Base-by-base conservation (phyloP, 2,329 filamentous ascomycete species). In the Amylocarpus encephaloides region DNA sequence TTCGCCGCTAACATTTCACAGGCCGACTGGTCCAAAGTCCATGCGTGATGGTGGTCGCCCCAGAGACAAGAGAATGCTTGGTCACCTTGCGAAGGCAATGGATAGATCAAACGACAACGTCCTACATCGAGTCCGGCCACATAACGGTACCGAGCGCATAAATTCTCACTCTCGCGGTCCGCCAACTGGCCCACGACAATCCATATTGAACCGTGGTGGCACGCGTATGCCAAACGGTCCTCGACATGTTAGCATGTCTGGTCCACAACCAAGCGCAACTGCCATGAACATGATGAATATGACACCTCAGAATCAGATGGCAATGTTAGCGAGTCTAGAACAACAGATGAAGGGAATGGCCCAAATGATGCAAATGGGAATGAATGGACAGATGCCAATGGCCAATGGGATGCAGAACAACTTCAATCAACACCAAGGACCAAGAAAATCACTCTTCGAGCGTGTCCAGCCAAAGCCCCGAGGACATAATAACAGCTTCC, bases 11-110 rank as follows among this genome's bases (percentile, higher is more conserved):
- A 79, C 71, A 51, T 36, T 38, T 30, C 29, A 52, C 63, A 96
- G 92, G 64, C 93, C 93, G 9, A 97, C 90, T 46, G 93, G 92
- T 50, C 93, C 93, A 15, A 93, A 91, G 67, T 90, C 91, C 32
- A 95, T 97, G 90, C 86, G 93, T 64, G 88, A 86, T 66, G 80
- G 80, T 52, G 65, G 39, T 65, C 75, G 76, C 49, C 77, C 80
- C 18, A 82, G 88, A 59, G 86, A 87, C 52, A 90, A 89, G 67
- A 82, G 88, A 54, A 83, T 96, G 75, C 76, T 96, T 50, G 88
- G 89, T 44, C 89, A 96, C 60, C 79, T 94, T 65, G 83, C 85
- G 65, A 88, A 88, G 63, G 82, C 83, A 12, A 83, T 95, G 80
- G 88, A 94, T 62, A 83, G 92, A 55, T 75, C 77, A 33, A 74